Percentiles rank a stretch among this genome's conserved stretches.
phyloP scores from a whole-genome alignment of 805 yeast species.

The Wickerhamiella nectarea region DNA sequence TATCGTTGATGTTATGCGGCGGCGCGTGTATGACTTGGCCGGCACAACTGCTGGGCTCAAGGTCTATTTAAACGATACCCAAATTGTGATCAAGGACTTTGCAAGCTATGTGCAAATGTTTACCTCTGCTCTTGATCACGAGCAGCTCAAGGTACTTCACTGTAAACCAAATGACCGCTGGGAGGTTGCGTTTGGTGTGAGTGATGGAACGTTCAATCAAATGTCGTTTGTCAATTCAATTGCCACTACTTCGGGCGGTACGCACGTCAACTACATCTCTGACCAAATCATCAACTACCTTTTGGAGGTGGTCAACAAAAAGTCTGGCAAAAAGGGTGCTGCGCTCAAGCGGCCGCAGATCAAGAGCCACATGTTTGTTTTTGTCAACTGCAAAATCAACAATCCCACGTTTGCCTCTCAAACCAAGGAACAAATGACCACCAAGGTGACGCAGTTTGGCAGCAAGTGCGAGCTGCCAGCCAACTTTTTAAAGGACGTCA shows the following conservation, averaged over 20 bases:
- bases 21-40: conserved; percentile 91
- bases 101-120: conserved; percentile 82
- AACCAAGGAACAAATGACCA: conserved; percentile 89
- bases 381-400: conserved; percentile 82
- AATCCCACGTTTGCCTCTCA: conserved; percentile 97
- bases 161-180: conserved; percentile 76
- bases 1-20: conserved; percentile 64
- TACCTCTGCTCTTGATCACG: conserved; percentile 50
- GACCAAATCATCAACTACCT: conserved; percentile 75
- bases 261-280: conserved; percentile 76
- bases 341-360: conserved; percentile 80
- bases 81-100: conserved; percentile 57
- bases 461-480: conserved; percentile 69
- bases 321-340: conserved; percentile 36
- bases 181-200: conserved; percentile 91
- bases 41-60: conserved; percentile 80
- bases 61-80: conserved; percentile 64
- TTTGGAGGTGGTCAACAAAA: conserved; percentile 47
- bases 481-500: conserved; percentile 52
- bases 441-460: conserved; percentile 80
- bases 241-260: conserved; percentile 95
- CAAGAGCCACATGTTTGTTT: conserved; percentile 76
- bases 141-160: conserved; percentile 52
- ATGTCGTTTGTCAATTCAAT: conserved; percentile 95
- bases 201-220: conserved; percentile 82